These are phyloP conservation scores for Marasmius tenuissimus DNA, from an alignment of 1,284 basidiomycete species.

Conservation along the genomic window DNA sequence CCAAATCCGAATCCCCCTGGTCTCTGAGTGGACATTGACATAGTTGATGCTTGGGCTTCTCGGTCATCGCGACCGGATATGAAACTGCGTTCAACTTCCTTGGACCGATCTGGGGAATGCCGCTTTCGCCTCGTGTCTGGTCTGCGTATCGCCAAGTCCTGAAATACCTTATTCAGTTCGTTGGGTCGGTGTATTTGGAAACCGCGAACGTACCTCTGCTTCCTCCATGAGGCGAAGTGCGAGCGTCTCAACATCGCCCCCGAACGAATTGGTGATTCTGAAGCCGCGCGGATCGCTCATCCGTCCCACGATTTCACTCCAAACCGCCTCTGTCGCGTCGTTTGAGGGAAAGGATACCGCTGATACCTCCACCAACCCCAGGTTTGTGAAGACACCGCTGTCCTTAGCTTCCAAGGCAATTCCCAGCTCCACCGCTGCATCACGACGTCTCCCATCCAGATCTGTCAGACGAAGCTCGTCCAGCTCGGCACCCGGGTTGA, in stretches of 20 bases:
- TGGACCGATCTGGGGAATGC: too few relatives aligned
- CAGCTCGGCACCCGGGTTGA: constrained; percentile 4
- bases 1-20: not conserved
- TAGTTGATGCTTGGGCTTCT: too few relatives aligned
- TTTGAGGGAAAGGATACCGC: not conserved
- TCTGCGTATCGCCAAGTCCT: too few relatives aligned
- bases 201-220: not conserved
- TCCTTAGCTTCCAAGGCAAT: not conserved
- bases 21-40: too few relatives aligned
- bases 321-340: not conserved
- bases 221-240: not conserved
- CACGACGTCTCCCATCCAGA: constrained; percentile 10
- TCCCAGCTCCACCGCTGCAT: constrained; percentile 4
- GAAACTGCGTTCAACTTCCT: too few relatives aligned
- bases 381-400: not conserved
- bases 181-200: too few relatives aligned
- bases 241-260: not conserved
- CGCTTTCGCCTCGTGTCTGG: too few relatives aligned
- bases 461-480: constrained; percentile 12
- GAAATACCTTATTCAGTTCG: too few relatives aligned
- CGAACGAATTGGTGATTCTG: not conserved
- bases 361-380: not conserved
- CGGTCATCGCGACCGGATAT: too few relatives aligned
- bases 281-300: not conserved
- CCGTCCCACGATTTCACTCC: not conserved